Percentiles rank a stretch among this genome's conserved stretches.
These are phyloP conservation scores for Podospora anserina DNA, from an alignment of 495 filamentous ascomycete species.

Conservation along the genomic window DNA sequence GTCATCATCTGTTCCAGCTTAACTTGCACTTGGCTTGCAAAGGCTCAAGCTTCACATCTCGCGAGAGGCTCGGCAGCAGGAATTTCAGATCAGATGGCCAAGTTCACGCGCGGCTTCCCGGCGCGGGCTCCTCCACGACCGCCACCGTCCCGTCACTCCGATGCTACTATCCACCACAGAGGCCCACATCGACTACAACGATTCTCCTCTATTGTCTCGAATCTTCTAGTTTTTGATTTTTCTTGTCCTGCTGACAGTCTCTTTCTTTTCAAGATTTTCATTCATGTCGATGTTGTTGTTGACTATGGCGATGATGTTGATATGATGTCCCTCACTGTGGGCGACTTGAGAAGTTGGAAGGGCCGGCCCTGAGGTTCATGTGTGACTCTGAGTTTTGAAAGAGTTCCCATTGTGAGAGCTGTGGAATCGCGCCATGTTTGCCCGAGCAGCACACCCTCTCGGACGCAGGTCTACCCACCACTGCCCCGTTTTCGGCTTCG, in stretches of 20 bases:
- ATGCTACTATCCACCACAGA: constrained; percentile 1
- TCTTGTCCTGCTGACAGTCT: neutral
- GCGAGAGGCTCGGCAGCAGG: constrained; percentile 1
- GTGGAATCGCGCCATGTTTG: too few relatives aligned
- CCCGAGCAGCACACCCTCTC: too few relatives aligned
- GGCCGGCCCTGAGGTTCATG: too few relatives aligned
- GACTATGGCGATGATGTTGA: too few relatives aligned
- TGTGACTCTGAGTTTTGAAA: too few relatives aligned
- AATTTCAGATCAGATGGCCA: constrained; percentile 6
- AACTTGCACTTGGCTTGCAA: neutral
- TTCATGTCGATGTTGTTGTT: too few relatives aligned
- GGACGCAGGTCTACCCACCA: too few relatives aligned
- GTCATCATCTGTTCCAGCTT: neutral
- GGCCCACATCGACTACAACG: neutral
- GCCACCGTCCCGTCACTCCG: constrained; percentile 8
- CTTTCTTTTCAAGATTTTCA: too few relatives aligned
- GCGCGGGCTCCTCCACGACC: neutral
- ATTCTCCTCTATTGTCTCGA: neutral
- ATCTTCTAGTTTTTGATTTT: neutral
- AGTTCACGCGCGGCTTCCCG: neutral
- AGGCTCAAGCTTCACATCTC: neutral
- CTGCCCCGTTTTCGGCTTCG: too few relatives aligned
- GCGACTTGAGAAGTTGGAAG: too few relatives aligned
- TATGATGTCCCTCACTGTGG: too few relatives aligned
- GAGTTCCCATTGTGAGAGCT: too few relatives aligned